Conservation (phyloP, 1,284 basidiomycete genomes). For the Austroboletus niveus region DNA sequence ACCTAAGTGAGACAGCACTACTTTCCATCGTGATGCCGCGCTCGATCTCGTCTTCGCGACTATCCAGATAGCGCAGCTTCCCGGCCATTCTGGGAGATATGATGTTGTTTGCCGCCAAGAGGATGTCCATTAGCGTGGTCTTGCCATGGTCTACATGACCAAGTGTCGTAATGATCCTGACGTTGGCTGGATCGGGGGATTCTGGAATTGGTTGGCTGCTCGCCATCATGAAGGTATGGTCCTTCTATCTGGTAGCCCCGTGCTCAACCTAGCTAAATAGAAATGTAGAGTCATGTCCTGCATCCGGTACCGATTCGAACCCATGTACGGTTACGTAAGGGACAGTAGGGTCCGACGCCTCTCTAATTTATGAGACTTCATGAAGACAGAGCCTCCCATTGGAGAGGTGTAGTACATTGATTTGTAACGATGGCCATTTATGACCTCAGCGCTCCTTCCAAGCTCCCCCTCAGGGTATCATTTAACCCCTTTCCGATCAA, state of each 20-base stretch:
- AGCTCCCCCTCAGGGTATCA: slow-evolving; percentile 49
- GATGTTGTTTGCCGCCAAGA: slow-evolving; percentile 97
- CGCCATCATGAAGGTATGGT: slow-evolving; percentile 17
- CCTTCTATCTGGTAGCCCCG: neutral
- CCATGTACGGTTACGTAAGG: no score
- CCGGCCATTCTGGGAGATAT: slow-evolving; percentile 95
- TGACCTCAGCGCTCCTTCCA: slow-evolving; percentile 32
- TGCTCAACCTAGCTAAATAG: neutral
- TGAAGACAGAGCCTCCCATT: no score
- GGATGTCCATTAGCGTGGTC: slow-evolving; percentile 92
- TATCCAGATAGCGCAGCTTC: slow-evolving; percentile 95
- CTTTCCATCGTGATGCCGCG: slow-evolving; percentile 99
- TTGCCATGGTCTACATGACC: slow-evolving; percentile 92
- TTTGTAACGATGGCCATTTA: slow-evolving; percentile 3
- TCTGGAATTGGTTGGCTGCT: slow-evolving; percentile 26
- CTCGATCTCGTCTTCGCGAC: slow-evolving; percentile 96
- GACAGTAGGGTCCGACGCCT: no score
- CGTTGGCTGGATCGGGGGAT: slow-evolving; percentile 51
- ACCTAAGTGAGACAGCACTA: slow-evolving; percentile 87
- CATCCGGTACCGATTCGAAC: no score
- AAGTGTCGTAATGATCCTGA: slow-evolving; percentile 78
- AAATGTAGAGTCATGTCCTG: no score
- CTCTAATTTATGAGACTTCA: no score
- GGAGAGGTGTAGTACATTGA: no score
- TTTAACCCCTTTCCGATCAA: slow-evolving; percentile 82